Evolutionary conservation across 78 protist species (phyloP).

Genomic region (Polysphondylium violaceum): DNA sequence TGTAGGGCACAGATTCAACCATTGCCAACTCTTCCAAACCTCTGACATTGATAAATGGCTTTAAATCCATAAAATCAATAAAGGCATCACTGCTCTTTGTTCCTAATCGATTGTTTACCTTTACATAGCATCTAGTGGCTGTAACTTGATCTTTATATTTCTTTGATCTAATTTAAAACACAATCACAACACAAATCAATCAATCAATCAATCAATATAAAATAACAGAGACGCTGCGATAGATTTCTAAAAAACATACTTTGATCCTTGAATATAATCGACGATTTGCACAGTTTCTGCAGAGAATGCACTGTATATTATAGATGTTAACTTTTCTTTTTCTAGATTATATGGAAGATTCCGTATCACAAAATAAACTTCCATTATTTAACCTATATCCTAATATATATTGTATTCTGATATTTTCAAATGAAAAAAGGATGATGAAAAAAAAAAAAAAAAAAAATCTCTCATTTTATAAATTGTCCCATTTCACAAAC

Average conservation of each 20-base stretch:
- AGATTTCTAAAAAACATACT: too few relatives aligned
- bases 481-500: too few relatives aligned
- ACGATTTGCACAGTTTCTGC: constrained; percentile 26
- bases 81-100: constrained; percentile 37
- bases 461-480: too few relatives aligned
- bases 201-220: too few relatives aligned
- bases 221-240: too few relatives aligned
- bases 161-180: constrained; percentile 1
- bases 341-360: constrained; percentile 73
- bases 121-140: constrained; percentile 69
- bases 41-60: constrained; percentile 49
- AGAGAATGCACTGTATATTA: constrained; percentile 18
- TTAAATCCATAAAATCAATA: constrained; percentile 53
- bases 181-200: not conserved
- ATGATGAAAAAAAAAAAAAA: constrained; percentile 6
- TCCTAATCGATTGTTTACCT: not conserved
- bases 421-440: not conserved
- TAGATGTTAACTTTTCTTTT: not conserved
- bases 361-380: constrained; percentile 48
- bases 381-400: not conserved
- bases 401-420: not conserved
- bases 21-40: constrained; percentile 48
- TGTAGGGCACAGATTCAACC: constrained; percentile 29
- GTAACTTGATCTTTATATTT: not conserved
- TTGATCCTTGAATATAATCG: constrained; percentile 59